These are phyloP conservation scores for Pichia sp. DNA, from an alignment of 1,139 yeast genomes.

Conservation along the genomic window DNA sequence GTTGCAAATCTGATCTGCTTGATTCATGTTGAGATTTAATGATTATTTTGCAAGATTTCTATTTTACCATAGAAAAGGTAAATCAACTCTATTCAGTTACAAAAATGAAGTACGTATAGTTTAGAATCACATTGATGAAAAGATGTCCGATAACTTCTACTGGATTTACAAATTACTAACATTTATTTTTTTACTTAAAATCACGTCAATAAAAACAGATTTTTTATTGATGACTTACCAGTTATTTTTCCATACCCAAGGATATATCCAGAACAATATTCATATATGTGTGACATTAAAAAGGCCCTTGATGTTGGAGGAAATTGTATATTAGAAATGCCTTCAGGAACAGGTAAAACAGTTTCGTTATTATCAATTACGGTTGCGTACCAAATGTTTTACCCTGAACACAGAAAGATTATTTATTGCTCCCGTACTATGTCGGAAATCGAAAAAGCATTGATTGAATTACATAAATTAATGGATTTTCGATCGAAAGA, in stretches of 20 bases:
- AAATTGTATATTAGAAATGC: constrained; percentile 97
- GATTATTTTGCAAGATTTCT: not conserved
- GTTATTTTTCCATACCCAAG: constrained; percentile 95
- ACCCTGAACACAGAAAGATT: constrained; percentile 90
- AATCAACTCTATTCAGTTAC: not conserved
- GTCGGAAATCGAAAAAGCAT: constrained; percentile 97
- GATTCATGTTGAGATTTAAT: not conserved
- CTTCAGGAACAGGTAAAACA: constrained; percentile 99
- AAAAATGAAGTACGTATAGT: constrained; percentile 9
- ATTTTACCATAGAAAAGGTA: not conserved
- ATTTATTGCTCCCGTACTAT: constrained; percentile 98
- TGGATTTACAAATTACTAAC: not conserved
- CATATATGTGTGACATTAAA: constrained; percentile 94
- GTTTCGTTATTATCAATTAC: constrained; percentile 84
- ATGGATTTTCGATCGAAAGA: constrained; percentile 83
- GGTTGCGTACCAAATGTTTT: constrained; percentile 91
- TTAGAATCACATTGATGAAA: not conserved
- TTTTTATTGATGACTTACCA: constrained; percentile 90
- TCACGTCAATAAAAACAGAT: constrained; percentile 34
- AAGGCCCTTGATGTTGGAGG: constrained; percentile 94
- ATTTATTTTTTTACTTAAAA: not conserved
- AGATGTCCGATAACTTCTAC: not conserved
- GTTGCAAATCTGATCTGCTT: not conserved
- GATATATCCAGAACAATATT: constrained; percentile 96
- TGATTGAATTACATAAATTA: constrained; percentile 82